Conservation (phyloP, 2,329 filamentous ascomycete species). For the Tolypocladium paradoxum region DNA sequence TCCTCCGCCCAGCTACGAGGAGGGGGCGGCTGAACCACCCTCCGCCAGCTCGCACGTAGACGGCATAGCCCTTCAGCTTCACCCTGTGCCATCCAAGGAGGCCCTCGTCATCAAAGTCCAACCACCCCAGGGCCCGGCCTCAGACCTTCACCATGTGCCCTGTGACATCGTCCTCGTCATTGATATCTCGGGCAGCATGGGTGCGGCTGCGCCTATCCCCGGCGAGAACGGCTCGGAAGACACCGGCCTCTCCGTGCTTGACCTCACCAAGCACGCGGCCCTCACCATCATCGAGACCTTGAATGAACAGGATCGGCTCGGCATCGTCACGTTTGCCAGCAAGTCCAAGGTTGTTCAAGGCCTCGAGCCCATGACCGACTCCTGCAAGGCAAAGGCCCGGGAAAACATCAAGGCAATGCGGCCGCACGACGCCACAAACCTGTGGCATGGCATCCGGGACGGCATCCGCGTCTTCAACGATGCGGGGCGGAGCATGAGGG, state of each 20-base stretch:
- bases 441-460: conserved; percentile 46
- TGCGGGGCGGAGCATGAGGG: conserved; percentile 18
- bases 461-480: conserved; percentile 37
- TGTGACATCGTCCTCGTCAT: conserved; percentile 53
- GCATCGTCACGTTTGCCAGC: conserved; percentile 43
- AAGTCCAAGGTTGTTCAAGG: conserved; percentile 31
- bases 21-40: background rate
- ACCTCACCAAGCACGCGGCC: conserved; percentile 50
- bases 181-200: conserved; percentile 51
- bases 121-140: conserved; percentile 27
- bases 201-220: conserved; percentile 32
- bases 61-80: conserved; percentile 20
- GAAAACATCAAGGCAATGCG: conserved; percentile 31
- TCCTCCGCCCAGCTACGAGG: background rate
- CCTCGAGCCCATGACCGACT: conserved; percentile 34
- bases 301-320: conserved; percentile 41
- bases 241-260: conserved; percentile 42
- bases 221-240: conserved; percentile 32
- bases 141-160: conserved; percentile 28
- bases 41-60: conserved; percentile 1
- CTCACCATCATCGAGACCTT: conserved; percentile 47
- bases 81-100: conserved; percentile 25
- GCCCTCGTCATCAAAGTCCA: conserved; percentile 35
- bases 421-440: conserved; percentile 33
- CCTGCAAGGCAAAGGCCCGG: conserved; percentile 32